A percentile compares a stretch with the other conserved stretches of the same genome.
These are phyloP conservation scores for Neofusicoccum kwambonambiense DNA, from an alignment of 2,329 filamentous ascomycete genomes.

Conservation along the genomic window DNA sequence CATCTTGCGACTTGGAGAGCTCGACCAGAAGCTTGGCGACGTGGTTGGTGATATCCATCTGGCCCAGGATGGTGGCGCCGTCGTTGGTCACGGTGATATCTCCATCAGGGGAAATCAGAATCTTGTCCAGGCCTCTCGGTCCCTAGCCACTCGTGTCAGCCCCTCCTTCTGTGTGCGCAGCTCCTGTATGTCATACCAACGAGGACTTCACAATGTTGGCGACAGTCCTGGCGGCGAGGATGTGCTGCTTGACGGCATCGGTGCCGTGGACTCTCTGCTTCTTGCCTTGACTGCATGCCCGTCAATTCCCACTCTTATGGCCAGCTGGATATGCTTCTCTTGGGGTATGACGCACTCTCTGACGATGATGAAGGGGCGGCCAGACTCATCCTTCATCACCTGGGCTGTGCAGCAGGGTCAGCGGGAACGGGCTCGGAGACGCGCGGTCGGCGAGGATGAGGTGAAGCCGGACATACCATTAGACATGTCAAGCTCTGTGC, in stretches of 20 bases:
- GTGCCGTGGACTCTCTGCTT: constrained; percentile 97
- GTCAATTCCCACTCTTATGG: constrained; percentile 30
- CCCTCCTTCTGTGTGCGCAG: not conserved
- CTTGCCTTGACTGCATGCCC: constrained; percentile 73
- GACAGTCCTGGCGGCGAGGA: constrained; percentile 92
- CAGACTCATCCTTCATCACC: constrained; percentile 95
- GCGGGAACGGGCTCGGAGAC: not conserved
- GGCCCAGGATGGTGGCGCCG: constrained; percentile 92
- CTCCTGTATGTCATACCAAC: constrained; percentile 52
- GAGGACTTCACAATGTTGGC: constrained; percentile 98
- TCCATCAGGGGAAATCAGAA: constrained; percentile 95
- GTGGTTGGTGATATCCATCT: constrained; percentile 99
- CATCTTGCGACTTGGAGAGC: constrained; percentile 96
- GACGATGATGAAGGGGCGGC: constrained; percentile 95
- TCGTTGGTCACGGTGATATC: constrained; percentile 99
- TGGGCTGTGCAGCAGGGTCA: constrained; percentile 49
- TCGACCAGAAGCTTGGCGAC: constrained; percentile 96
- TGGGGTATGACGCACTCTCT: constrained; percentile 70
- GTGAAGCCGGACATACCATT: constrained; percentile 62
- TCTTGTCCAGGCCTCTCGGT: constrained; percentile 95
- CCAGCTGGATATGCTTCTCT: not conserved
- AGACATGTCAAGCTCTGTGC: constrained; percentile 74
- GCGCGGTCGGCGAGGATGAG: not conserved
- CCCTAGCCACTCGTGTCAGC: constrained; percentile 51
- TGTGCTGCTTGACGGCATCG: constrained; percentile 97